Percentiles rank a stretch among this genome's conserved stretches.
phyloP scores from a whole-genome alignment of 2,329 filamentous ascomycete species.

The Calcarisporium arbuscula region DNA sequence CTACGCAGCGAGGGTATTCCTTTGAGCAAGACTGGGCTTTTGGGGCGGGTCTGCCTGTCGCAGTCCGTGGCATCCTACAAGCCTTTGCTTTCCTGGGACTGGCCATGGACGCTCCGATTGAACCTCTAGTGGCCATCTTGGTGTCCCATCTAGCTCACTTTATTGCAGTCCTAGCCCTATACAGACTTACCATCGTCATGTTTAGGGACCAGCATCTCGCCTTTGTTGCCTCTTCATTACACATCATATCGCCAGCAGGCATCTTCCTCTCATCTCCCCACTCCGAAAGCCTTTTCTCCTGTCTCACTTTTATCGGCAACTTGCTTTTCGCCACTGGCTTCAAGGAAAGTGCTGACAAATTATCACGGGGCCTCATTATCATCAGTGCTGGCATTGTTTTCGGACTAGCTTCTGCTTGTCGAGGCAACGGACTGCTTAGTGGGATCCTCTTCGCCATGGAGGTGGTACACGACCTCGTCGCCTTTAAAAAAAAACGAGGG shows the following conservation, averaged over 20 bases:
- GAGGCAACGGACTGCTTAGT: constrained; percentile 82
- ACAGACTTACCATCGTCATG: constrained; percentile 55
- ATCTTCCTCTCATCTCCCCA: constrained; percentile 86
- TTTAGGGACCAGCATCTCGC: constrained; percentile 48
- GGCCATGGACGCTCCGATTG: constrained; percentile 15
- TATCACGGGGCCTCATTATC: constrained; percentile 41
- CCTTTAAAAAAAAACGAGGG: constrained; percentile 19
- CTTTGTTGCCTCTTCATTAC: constrained; percentile 64
- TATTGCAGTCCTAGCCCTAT: constrained; percentile 65
- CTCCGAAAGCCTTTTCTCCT: constrained; percentile 71
- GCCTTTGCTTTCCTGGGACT: constrained; percentile 19
- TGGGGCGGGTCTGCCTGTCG: constrained; percentile 42
- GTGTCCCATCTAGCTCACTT: constrained; percentile 73
- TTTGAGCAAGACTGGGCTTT: constrained; percentile 88
- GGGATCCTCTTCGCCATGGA: constrained; percentile 70
- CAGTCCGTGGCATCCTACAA: constrained; percentile 30
- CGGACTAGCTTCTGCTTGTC: constrained; percentile 64
- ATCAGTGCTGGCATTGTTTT: constrained; percentile 63
- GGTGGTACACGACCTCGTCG: constrained; percentile 30
- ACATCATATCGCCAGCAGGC: constrained; percentile 81
- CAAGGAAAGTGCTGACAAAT: constrained; percentile 16
- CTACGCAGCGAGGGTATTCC: constrained; percentile 56
- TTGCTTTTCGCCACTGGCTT: constrained; percentile 56
- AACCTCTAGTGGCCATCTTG: constrained; percentile 52
- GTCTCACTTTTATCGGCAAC: constrained; percentile 69